Evolutionary conservation across 768 basidiomycete species (phyloP), one percentile per base, ranked within the genome.

Genomic region (Chalciporus sphaerocephalus): DNA sequence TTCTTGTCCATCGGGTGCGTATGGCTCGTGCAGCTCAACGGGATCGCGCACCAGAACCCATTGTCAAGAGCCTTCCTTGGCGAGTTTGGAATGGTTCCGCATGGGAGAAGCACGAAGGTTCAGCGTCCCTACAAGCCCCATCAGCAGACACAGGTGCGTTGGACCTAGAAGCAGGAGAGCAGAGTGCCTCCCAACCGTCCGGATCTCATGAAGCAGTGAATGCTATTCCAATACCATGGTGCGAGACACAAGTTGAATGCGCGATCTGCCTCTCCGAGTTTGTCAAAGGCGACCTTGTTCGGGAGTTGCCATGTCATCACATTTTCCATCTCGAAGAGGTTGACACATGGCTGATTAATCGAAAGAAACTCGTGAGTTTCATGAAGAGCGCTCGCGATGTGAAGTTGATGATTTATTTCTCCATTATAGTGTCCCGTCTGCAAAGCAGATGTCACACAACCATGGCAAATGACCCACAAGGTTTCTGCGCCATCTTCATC

Each of bases 241-340:
- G 88, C 52, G 86, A 87, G 61, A 66, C 75, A 3, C 90, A 93
- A 58, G 61, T 76, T 42, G 92, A 98, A 63, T 98, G 94, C 59
- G 89, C 92, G 25, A 97, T 98, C 44, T 98, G 95, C 62, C 74
- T 98, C 45, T 87, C 78, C 48, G 80, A 85, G 51, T 98, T 97
- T 56, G 80, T 71, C 32, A 82, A 82, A 58, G 93, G 93, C 3
- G 95, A 98, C 61, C 79, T 81, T 56, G 90, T 97, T 34, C 80
- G 94, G 55, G 89, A 94, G 41, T 62, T 97, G 32, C 95, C 95
- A 1, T 98, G 95, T 59, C 86, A 88, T 38, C 95, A 98, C 62
- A 83, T 98, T 43, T 98, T 96, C 69, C 95, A 98, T 67, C 77
- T 90, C 36, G 76, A 84, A 27, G 95, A 97, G 63, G 80, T 96